Base-by-base conservation (phyloP, 1,139 yeast genomes). In the Ogataea hybrid region DNA sequence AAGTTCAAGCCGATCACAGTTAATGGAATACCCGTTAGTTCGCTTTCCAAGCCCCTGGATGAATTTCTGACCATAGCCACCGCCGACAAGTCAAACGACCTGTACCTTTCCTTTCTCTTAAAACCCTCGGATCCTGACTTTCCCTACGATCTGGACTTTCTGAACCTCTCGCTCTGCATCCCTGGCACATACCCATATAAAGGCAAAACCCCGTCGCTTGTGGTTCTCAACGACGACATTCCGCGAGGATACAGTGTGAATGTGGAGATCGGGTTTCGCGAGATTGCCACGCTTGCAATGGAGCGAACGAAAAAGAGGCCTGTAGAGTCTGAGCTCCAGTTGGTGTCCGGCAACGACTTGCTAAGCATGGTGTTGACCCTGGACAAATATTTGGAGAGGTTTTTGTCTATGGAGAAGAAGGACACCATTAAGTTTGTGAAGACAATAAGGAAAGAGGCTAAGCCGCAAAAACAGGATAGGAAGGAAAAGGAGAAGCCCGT, bases 91-190 rank as follows among this genome's bases (percentile, higher is more conserved):
- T 10, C 34, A 1, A 50, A 50, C 25, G 54, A 52, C 22, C 44
- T 60, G 3, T 59, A 59, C 34, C 34, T 62, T 35, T 48, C 60
- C 5, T 54, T 63, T 37, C 39, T 61, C 9, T 25, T 74, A 39
- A 50, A 54, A 16, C 90, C 92, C 0, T 70, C 83, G 0, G 92
- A 83, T 57, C 90, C 90, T 0, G 86, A 83, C 31, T 84, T 84
- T 56, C 85, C 90, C 0, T 84, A 71, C 56, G 87, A 81, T 45
- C 61, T 84, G 23, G 73, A 71, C 7, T 53, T 59, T 15, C 65
- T 84, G 42, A 69, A 73, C 38, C 54, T 84, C 25, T 73, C 76
- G 41, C 60, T 84, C 36, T 64, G 70, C 37, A 66, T 84, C 4
- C 89, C 92, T 0, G 53, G 59, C 2, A 64, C 63, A 22, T 84